phyloP scores from a whole-genome alignment of 73 alveolate species.

The Paramecium tetraurelia region DNA sequence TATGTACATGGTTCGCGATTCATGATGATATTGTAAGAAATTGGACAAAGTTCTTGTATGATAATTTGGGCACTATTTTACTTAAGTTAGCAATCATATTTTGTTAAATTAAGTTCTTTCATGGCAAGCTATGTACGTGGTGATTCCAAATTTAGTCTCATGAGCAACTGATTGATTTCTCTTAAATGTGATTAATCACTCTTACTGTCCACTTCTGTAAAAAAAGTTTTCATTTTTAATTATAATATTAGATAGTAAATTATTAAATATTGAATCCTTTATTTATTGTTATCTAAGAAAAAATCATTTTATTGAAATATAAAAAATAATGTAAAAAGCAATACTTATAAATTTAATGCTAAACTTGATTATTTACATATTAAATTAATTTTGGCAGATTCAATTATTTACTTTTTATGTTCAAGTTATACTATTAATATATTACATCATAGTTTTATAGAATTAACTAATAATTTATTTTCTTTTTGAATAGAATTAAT shows the following conservation, averaged over 20 bases:
- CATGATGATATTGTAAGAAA: background rate
- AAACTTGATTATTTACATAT: background rate
- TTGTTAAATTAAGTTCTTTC: background rate
- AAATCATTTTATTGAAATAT: background rate
- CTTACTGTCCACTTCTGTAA: conserved; percentile 20
- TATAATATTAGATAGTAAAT: background rate
- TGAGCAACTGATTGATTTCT: background rate
- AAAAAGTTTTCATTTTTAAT: background rate
- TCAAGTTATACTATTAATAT: background rate
- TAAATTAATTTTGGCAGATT: background rate
- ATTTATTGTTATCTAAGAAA: background rate
- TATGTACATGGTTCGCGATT: background rate
- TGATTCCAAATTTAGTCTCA: background rate
- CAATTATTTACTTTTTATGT: background rate
- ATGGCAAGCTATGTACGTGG: background rate
- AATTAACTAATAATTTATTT: background rate
- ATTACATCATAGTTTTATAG: background rate
- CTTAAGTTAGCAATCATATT: background rate
- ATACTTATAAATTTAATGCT: background rate
- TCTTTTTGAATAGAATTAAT: background rate
- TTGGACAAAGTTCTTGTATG: background rate
- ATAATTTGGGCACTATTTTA: background rate
- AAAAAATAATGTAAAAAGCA: background rate
- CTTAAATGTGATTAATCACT: background rate
- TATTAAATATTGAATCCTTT: background rate